Evolutionary conservation across 345 rosid species (phyloP), one percentile per base, ranked within the genome.

Genomic region (Jatropha curcas): DNA sequence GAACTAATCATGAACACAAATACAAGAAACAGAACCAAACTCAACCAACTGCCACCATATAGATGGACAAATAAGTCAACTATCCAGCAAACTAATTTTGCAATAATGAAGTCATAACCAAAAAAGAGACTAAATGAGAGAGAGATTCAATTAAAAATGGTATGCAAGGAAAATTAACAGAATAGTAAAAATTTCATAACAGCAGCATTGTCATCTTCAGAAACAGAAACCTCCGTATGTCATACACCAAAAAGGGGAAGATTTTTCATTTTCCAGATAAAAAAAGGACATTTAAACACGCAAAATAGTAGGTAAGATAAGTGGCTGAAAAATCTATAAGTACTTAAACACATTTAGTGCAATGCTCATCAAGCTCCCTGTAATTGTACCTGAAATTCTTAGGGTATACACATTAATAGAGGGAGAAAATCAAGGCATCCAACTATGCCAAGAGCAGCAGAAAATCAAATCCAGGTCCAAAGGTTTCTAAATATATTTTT

Each of bases 1-100:
- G 31, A 58, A 14, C 41, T n/a, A n/a, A 65, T 53, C 33, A 65
- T 4, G 19, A 25, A 48, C 45, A 34, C 9, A 8, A 2, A 67
- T 34, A 35, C n/a, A 68, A 68, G 60, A 52, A 68, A 51, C 33
- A 52, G 52, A 34, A 68, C 62, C 61, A 68, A 68, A 68, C 62
- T 68, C 51, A 37, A 69, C 39, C 51, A 69, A 52, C 60, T 35
- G 53, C 27, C 48, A 7, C 63, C 22, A 55, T 34, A 34, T 56
- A 20, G 72, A 69, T 11, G 37, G 37, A 52, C 24, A 56, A 31
- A 37, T 24, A 69, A 55, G 51, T 35, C 22, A 69, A 37, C 63
- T 1, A 37, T 39, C 72, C 17, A 56, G 17, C 48, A 19, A 67
- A 37, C 59, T 41, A 53, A 50, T 31, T 67, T 27, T 46, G 56